These are phyloP conservation scores for Fraxinus platypoda DNA, from an alignment of 305 asterid species.

Conservation along the genomic window DNA sequence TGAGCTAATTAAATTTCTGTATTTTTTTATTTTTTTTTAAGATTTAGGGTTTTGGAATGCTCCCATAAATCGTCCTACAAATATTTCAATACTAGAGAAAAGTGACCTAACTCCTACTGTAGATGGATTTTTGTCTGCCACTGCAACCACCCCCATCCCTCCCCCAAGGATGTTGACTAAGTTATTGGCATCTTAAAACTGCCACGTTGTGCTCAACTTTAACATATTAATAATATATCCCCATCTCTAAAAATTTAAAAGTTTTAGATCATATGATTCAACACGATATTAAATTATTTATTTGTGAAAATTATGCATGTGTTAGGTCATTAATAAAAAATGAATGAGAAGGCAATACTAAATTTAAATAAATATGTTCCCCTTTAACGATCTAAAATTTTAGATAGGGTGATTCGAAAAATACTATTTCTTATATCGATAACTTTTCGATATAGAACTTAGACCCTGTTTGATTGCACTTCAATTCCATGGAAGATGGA, in stretches of 20 bases:
- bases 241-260: too few relatives aligned
- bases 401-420: too few relatives aligned
- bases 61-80: neutral
- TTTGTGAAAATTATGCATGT: neutral
- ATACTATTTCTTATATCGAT: too few relatives aligned
- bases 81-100: slow-evolving; percentile 17
- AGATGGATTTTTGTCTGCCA: slow-evolving; percentile 34
- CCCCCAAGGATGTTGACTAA: slow-evolving; percentile 27
- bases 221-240: neutral
- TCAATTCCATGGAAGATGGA: too few relatives aligned
- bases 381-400: too few relatives aligned
- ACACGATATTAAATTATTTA: too few relatives aligned
- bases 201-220: neutral
- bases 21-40: neutral
- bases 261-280: neutral
- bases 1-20: neutral
- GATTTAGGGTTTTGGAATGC: slow-evolving; percentile 9
- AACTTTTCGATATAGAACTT: too few relatives aligned
- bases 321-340: neutral
- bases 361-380: too few relatives aligned
- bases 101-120: slow-evolving; percentile 41
- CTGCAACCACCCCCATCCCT: slow-evolving; percentile 17
- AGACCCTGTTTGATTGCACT: too few relatives aligned
- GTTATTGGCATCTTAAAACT: slow-evolving; percentile 13
- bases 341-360: neutral